These are phyloP conservation scores for Saturnispora halmiae DNA, from an alignment of 805 yeast species.

Conservation along the genomic window DNA sequence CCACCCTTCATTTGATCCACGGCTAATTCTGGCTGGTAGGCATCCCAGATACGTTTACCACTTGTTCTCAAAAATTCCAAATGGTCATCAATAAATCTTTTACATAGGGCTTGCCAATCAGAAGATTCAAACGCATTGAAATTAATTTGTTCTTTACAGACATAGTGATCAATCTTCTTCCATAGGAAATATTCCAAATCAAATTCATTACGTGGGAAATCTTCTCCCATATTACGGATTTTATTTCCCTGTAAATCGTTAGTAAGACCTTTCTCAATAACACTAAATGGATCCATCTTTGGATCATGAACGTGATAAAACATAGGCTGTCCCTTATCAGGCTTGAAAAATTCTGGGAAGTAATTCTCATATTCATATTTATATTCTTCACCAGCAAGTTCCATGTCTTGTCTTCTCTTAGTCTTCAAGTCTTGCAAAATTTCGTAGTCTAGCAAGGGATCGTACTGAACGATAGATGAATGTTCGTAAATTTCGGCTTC, in stretches of 20 bases:
- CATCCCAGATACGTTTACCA: conserved; percentile 18
- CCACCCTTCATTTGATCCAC: conserved; percentile 14
- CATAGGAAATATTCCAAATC: conserved; percentile 29
- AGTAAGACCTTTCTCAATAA: conserved; percentile 23
- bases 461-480: conserved; percentile 29
- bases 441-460: conserved; percentile 26
- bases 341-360: conserved; percentile 21
- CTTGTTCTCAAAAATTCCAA: conserved; percentile 20
- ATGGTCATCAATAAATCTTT: conserved; percentile 23
- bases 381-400: conserved; percentile 20
- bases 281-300: conserved; percentile 43
- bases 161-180: conserved; percentile 27
- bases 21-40: conserved; percentile 10
- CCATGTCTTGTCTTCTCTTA: conserved; percentile 20
- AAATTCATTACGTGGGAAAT: conserved; percentile 26
- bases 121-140: conserved; percentile 20
- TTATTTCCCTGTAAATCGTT: conserved; percentile 24
- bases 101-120: conserved; percentile 21
- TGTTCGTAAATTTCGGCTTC: conserved; percentile 27
- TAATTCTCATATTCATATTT: conserved; percentile 24
- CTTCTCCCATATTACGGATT: conserved; percentile 29
- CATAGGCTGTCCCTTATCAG: conserved; percentile 24
- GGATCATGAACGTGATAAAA: conserved; percentile 46
- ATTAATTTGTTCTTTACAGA: conserved; percentile 25
- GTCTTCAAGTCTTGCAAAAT: conserved; percentile 20